These are phyloP conservation scores for Dictyostelium firmibasis DNA, from an alignment of 78 protist genomes.

Conservation along the genomic window DNA sequence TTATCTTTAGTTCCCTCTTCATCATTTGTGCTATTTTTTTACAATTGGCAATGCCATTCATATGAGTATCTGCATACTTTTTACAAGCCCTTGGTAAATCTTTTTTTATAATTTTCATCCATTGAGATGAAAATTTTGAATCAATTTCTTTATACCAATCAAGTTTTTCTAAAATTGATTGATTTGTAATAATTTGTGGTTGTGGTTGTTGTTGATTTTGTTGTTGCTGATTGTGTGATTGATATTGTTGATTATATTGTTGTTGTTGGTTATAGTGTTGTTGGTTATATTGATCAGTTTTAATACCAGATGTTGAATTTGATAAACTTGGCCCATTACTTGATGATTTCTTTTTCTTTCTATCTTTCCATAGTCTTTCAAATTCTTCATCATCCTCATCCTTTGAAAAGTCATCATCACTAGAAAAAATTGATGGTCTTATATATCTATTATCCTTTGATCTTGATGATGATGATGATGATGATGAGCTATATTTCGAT, in stretches of 20 bases:
- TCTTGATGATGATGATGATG: neutral
- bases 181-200: conserved; percentile 2
- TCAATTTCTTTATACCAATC: conserved; percentile 35
- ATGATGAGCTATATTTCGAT: neutral
- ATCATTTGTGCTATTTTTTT: conserved; percentile 10
- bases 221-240: neutral
- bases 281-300: neutral
- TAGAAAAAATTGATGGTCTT: neutral
- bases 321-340: no score
- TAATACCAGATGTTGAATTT: neutral
- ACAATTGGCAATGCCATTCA: conserved; percentile 16
- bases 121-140: neutral
- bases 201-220: neutral
- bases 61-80: neutral
- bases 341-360: conserved; percentile 28
- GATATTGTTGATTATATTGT: neutral
- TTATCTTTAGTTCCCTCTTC: conserved; percentile 34
- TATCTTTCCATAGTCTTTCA: conserved; percentile 3
- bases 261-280: neutral
- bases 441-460: neutral
- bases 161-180: conserved; percentile 15
- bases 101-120: conserved; percentile 29
- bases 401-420: conserved; percentile 10
- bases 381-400: conserved; percentile 3
- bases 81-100: conserved; percentile 3